Percentiles rank a stretch among this genome's conserved stretches.
These are phyloP conservation scores for Saturnispora bothae DNA, from an alignment of 805 yeast species.

Conservation along the genomic window DNA sequence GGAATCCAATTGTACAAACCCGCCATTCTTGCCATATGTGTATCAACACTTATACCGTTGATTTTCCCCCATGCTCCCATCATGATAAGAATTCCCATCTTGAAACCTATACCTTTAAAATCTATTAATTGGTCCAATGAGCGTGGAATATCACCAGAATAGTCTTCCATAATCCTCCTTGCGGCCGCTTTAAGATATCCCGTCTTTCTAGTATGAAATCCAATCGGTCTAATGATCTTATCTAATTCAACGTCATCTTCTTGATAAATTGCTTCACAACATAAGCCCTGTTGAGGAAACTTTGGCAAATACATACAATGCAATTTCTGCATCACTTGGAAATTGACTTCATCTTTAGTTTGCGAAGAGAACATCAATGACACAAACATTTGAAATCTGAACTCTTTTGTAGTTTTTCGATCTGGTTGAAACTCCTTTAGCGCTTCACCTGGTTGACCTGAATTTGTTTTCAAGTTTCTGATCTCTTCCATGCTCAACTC, in stretches of 20 bases:
- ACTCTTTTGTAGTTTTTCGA: constrained; percentile 17
- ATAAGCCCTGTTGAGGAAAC: constrained; percentile 37
- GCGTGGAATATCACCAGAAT: constrained; percentile 62
- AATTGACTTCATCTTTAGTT: constrained; percentile 83
- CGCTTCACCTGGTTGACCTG: constrained; percentile 6
- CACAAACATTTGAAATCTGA: constrained; percentile 63
- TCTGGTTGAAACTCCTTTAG: constrained; percentile 10
- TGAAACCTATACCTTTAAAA: constrained; percentile 92
- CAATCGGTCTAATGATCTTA: constrained; percentile 62
- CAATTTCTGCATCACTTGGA: constrained; percentile 54
- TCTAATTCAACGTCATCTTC: constrained; percentile 52
- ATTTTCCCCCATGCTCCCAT: constrained; percentile 75
- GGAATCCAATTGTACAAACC: constrained; percentile 75
- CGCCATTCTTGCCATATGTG: constrained; percentile 74
- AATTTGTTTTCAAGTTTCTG: neutral
- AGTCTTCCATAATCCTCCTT: constrained; percentile 37
- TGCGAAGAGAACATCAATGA: constrained; percentile 85
- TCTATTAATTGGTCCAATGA: constrained; percentile 52
- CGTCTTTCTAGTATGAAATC: constrained; percentile 79
- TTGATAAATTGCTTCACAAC: constrained; percentile 41
- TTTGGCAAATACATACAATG: constrained; percentile 36
- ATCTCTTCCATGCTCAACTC: constrained; percentile 7
- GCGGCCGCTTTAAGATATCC: constrained; percentile 54
- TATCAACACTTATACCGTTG: constrained; percentile 89
- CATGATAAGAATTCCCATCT: constrained; percentile 77